Evolutionary conservation across 1,284 basidiomycete species (phyloP), one percentile per base, ranked within the genome.

Genomic region (Malassezia globosa): DNA sequence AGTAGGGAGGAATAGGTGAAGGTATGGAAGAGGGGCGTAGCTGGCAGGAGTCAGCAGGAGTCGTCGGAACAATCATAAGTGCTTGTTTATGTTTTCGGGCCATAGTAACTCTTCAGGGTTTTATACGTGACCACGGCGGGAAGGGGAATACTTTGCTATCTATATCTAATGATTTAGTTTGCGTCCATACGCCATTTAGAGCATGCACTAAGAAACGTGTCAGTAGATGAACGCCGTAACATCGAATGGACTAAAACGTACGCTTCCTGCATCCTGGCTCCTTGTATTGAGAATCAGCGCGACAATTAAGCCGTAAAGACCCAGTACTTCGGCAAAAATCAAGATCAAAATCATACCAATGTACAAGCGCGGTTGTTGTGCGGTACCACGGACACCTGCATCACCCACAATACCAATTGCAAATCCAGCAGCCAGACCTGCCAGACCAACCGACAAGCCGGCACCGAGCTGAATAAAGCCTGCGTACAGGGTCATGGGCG

Each of bases 321-420:
- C 87, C 66, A 95, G 75, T 27, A 95, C 89, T 74, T 95, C 90
- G 46, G 85, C 87, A 72, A 94, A 90, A 73, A 92, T 92, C 69
- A 90, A 81, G 47, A 73, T 72, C 24, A 73, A 60, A 23, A 72
- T 68, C 77, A 94, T 83, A 16, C 82, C 78, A 33, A 95, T 88
- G 69, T 90, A 94, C 58, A 96, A 77, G 68, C 87, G 79, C 38
- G 87, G 86, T 76, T 95, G 88, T 72, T 92, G 74, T 25, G 74
- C 74, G 8, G 57, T 66, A 59, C 66, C 64, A 49, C 68, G 54
- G 34, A 64, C 60, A 65, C 64, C 89, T 19, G 90, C 82, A 69
- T 97, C 92, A 48, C 90, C 92, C 22, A 96, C 87, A 55, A 84
- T 81, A 25, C 92, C 92, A 70, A 97, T 92, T n/a, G 92, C 89